Evolutionary conservation across 148 eudicot genomes (phyloP), one percentile per base, ranked within the genome.

Genomic region (Rhododendron ovatum): DNA sequence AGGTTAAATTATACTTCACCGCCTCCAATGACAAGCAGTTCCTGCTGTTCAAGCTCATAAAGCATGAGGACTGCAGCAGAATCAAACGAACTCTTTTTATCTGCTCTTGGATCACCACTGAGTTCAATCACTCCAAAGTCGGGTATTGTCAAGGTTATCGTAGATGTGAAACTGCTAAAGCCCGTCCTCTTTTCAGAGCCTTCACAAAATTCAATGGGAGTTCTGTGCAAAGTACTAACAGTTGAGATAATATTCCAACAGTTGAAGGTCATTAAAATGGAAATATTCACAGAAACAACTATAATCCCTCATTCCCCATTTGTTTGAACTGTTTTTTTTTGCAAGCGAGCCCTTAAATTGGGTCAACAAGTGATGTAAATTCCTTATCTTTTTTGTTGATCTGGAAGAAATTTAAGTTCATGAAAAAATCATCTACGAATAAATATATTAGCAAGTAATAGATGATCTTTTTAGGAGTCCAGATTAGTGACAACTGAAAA

Each of bases 1-100:
- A 57, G 30, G 71, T n/a, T n/a, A 63, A 63, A 63, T 63, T 63
- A 22, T 10, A 15, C 53, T 3, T 41, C 75, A 22, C 75, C 35
- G 11, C 14, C 80, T n/a, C 86, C 89, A 28, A 94, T 93, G 26
- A 76, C 85, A 51, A 97, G 81, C 89, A 86, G 91, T 48, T 94
- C 93, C 80, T 48, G 92, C 65, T 84, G 77, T 83, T 95, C 85
- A 35, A 97, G 91, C 85, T 95, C 90, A 82, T 82, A 80, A 28
- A 97, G 93, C 94, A 95, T 91, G 67, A 50, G 50, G 51, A 94
- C 77, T n/a, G 98, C 94, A 50, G 99, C 99, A 65, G 98, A 93
- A 76, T 97, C 99, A 13, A 63, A 91, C 41, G 99, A 93, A 61
- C 95, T 91, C 88, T 92, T 95, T 91, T 94, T 97, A 84, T 97